Evolutionary conservation across 345 rosid species (phyloP).

Genomic region (Schrenkiella parvula): DNA sequence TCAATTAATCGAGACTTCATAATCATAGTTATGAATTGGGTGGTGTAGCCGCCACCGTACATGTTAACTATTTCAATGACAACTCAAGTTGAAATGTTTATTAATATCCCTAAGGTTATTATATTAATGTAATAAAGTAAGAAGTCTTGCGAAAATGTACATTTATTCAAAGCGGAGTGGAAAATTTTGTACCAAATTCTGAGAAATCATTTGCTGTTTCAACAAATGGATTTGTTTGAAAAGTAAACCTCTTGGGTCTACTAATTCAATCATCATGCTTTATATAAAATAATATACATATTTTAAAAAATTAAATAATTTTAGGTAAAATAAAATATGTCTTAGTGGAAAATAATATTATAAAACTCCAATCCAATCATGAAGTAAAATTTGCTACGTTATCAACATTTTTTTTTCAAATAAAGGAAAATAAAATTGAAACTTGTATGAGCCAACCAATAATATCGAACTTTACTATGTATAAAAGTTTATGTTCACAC

Average conservation of each 20-base stretch:
- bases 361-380: background rate
- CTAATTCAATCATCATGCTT: constrained; percentile 18
- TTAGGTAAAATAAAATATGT: background rate
- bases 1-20: no score
- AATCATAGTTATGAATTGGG: no score
- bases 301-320: background rate
- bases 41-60: no score
- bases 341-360: constrained; percentile 18
- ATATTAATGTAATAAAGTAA: background rate
- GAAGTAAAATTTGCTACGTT: constrained; percentile 7
- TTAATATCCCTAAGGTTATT: background rate
- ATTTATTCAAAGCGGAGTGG: constrained; percentile 13
- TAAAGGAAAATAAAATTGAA: background rate
- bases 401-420: constrained; percentile 1
- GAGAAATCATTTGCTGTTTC: constrained; percentile 7
- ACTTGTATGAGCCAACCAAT: constrained; percentile 18
- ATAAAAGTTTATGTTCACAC: background rate
- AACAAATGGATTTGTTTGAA: constrained; percentile 14
- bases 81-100: background rate
- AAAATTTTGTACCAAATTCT: constrained; percentile 16
- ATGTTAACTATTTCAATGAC: constrained; percentile 2
- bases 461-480: background rate
- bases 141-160: background rate
- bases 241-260: constrained; percentile 20
- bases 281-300: background rate